These are phyloP conservation scores for Diaporthe sp. DNA, from an alignment of 2,329 filamentous ascomycete genomes.

Conservation along the genomic window DNA sequence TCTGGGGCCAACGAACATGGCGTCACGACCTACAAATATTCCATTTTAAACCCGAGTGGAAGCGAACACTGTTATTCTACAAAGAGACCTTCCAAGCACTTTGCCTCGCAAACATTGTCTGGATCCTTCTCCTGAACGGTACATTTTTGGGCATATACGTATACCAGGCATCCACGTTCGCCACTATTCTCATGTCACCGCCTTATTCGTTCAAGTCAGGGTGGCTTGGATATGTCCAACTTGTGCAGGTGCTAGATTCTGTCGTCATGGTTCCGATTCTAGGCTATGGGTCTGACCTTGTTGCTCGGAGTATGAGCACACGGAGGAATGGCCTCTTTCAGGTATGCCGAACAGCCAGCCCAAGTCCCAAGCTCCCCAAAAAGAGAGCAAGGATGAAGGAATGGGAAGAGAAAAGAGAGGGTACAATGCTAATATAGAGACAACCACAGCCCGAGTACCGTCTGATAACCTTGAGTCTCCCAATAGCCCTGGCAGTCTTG, in stretches of 20 bases:
- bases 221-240: slow-evolving; percentile 25
- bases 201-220: slow-evolving; percentile 15
- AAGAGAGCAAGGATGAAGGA: background rate
- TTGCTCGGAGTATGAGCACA: slow-evolving; percentile 4
- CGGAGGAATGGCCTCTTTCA: slow-evolving; percentile 2
- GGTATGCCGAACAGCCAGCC: background rate
- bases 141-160: slow-evolving; percentile 1
- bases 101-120: background rate
- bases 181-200: slow-evolving; percentile 7
- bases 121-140: slow-evolving; percentile 2
- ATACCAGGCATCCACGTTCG: slow-evolving; percentile 12
- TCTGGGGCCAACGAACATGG: background rate
- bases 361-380: background rate
- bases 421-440: background rate
- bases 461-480: background rate
- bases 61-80: background rate
- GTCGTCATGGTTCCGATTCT: slow-evolving; percentile 8
- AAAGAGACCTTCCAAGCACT: background rate
- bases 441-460: background rate
- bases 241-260: slow-evolving; percentile 10
- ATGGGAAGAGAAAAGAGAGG: background rate
- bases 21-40: background rate
- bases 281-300: background rate
- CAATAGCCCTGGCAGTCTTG: background rate
- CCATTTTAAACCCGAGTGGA: slow-evolving; percentile 2